phyloP scores from a whole-genome alignment of 2,329 filamentous ascomycete genomes.

The Trichoderma sp. region DNA sequence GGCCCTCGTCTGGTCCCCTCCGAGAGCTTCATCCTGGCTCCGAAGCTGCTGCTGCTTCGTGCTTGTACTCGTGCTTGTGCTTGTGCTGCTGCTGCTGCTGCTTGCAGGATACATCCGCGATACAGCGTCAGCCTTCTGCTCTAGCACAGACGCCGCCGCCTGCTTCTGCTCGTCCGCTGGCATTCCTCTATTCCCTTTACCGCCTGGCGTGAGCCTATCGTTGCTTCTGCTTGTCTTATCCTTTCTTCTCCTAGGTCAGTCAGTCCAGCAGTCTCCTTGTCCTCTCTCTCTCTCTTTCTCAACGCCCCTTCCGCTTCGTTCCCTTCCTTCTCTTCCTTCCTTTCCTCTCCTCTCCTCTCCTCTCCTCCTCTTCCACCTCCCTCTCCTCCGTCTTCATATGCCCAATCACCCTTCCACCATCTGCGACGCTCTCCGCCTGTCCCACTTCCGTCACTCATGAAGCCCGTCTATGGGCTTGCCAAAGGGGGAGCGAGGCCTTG shows the following conservation, averaged over 20 bases:
- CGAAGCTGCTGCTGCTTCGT: slow-evolving; percentile 30
- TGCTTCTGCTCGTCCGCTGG: slow-evolving; percentile 13
- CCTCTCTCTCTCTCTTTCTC: slow-evolving; percentile 10
- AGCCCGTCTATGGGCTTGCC: slow-evolving; percentile 32
- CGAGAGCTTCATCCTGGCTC: slow-evolving; percentile 33
- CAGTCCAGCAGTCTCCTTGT: slow-evolving; percentile 34
- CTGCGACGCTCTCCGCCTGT: slow-evolving; percentile 26
- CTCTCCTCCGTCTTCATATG: slow-evolving; percentile 27
- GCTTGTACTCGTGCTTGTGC: slow-evolving; percentile 13
- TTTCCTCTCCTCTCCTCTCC: slow-evolving; percentile 27
- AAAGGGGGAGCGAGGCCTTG: slow-evolving; percentile 32
- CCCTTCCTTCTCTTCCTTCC: slow-evolving; percentile 25
- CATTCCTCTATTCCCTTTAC: slow-evolving; percentile 27
- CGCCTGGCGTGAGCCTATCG: slow-evolving; percentile 25
- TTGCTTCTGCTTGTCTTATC: slow-evolving; percentile 27
- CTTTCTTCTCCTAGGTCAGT: slow-evolving; percentile 37
- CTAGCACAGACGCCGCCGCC: slow-evolving; percentile 21
- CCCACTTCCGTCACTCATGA: slow-evolving; percentile 33
- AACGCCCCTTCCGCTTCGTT: background rate
- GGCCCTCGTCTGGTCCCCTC: slow-evolving; percentile 29
- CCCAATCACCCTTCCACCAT: slow-evolving; percentile 26
- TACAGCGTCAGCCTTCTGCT: slow-evolving; percentile 30
- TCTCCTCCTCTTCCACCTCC: slow-evolving; percentile 25
- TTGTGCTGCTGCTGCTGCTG: slow-evolving; percentile 30
- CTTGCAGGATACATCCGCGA: slow-evolving; percentile 41